These are phyloP conservation scores for Lophiotrema nucula DNA, from an alignment of 495 filamentous ascomycete species.

Conservation along the genomic window DNA sequence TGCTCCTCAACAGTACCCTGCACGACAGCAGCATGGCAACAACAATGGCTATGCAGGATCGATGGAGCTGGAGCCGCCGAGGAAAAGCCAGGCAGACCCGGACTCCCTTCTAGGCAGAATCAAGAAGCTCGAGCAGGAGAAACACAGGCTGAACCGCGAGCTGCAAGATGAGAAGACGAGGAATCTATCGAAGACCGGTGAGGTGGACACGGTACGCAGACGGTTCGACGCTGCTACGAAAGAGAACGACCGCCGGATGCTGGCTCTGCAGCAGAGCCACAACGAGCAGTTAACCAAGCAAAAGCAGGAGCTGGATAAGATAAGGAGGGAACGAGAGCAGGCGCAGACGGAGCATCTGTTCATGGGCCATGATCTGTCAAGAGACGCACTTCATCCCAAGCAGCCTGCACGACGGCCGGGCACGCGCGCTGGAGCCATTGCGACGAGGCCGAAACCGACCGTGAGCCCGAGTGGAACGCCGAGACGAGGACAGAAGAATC, in stretches of 20 bases:
- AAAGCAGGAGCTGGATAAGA: constrained; percentile 57
- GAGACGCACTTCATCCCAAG: constrained; percentile 54
- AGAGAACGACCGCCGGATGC: constrained; percentile 56
- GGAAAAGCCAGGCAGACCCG: constrained; percentile 10
- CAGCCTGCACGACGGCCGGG: constrained; percentile 7
- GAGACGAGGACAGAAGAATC: constrained; percentile 51
- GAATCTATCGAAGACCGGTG: constrained; percentile 58
- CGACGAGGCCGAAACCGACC: constrained; percentile 8
- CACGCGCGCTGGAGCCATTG: constrained; percentile 31
- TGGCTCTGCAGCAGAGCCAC: constrained; percentile 53
- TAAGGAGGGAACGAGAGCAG: constrained; percentile 57
- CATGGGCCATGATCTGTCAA: constrained; percentile 62
- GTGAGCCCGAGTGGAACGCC: constrained; percentile 54
- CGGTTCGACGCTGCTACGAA: constrained; percentile 56
- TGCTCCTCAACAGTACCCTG: neutral
- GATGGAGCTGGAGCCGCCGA: constrained; percentile 30
- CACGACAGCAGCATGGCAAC: neutral
- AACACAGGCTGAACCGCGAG: constrained; percentile 48
- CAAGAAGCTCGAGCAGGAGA: constrained; percentile 54
- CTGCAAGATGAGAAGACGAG: constrained; percentile 51
- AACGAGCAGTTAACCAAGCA: constrained; percentile 55
- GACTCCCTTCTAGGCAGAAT: constrained; percentile 34
- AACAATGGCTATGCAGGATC: constrained; percentile 5
- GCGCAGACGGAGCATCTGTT: constrained; percentile 64
- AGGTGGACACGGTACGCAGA: constrained; percentile 66